These are phyloP conservation scores for Miamiensis avidus DNA, from an alignment of 169 alveolate species.

Conservation along the genomic window DNA sequence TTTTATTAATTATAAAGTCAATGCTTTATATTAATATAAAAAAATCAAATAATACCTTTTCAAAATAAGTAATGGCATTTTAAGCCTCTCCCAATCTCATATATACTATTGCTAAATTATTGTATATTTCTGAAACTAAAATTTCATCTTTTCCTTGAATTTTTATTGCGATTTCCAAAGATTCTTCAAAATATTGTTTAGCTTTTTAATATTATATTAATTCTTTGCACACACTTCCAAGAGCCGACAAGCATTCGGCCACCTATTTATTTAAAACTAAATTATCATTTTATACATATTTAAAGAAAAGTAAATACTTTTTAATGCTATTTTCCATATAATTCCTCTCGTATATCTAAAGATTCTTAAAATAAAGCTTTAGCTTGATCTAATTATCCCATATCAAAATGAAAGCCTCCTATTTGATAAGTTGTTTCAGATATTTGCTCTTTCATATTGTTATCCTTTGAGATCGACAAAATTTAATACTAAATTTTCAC, in stretches of 20 bases:
- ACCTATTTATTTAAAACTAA: background rate
- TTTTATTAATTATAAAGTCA: too few species aligned
- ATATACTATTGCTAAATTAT: background rate
- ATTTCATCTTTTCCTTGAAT: background rate
- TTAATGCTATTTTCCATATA: too few species aligned
- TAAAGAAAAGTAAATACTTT: background rate
- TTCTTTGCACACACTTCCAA: background rate
- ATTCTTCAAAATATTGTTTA: background rate
- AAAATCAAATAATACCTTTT: background rate
- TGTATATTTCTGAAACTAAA: background rate
- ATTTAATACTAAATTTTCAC: too few species aligned
- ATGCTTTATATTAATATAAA: too few species aligned
- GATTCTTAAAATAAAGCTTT: background rate
- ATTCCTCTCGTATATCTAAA: background rate
- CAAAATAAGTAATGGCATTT: background rate
- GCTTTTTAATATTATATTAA: background rate
- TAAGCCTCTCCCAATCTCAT: background rate
- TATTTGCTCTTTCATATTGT: background rate
- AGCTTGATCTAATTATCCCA: background rate
- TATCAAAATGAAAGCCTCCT: background rate
- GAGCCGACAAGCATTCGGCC: background rate
- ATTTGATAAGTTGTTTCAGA: background rate
- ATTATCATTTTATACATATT: too few species aligned
- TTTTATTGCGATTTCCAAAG: background rate
- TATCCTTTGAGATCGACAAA: too few species aligned